Percentiles rank a stretch among this genome's conserved stretches.
phyloP scores from a whole-genome alignment of 179 eudicot genomes.

The Silene coronaria region DNA sequence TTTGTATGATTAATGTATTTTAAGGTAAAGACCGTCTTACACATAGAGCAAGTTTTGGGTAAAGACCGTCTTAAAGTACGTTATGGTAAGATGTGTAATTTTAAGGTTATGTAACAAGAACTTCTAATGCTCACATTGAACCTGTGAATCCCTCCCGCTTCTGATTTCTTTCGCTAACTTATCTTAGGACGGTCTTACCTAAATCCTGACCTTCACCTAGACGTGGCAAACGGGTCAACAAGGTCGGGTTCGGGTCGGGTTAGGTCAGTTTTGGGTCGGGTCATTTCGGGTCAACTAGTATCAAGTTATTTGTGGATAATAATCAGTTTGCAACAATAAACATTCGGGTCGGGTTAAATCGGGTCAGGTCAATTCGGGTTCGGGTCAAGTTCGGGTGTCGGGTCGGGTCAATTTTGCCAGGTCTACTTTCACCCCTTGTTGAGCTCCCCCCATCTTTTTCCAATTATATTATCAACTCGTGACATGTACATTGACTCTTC shows the following conservation, averaged over 20 bases:
- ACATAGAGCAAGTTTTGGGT: background rate
- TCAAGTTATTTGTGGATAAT: no score
- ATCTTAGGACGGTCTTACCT: background rate
- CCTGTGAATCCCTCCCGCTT: background rate
- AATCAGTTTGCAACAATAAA: no score
- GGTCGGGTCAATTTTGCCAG: no score
- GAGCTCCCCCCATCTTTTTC: background rate
- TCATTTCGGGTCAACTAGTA: no score
- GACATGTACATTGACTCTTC: conserved; percentile 15
- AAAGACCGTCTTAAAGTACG: background rate
- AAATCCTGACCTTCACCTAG: background rate
- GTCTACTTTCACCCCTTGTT: background rate
- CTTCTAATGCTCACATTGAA: background rate
- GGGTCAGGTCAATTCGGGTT: no score
- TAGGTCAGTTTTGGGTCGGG: no score
- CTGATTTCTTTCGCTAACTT: background rate
- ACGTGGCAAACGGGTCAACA: no score
- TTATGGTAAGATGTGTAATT: background rate
- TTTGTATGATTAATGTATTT: background rate
- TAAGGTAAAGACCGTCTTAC: background rate
- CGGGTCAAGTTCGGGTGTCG: no score
- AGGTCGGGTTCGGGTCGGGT: no score
- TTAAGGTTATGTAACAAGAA: background rate
- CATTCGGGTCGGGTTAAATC: no score
- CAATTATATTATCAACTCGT: background rate